Percentiles rank a stretch among this genome's conserved stretches.
Evolutionary conservation across 257 asterid species (phyloP).

Genomic region (Anisodus tanguticus): DNA sequence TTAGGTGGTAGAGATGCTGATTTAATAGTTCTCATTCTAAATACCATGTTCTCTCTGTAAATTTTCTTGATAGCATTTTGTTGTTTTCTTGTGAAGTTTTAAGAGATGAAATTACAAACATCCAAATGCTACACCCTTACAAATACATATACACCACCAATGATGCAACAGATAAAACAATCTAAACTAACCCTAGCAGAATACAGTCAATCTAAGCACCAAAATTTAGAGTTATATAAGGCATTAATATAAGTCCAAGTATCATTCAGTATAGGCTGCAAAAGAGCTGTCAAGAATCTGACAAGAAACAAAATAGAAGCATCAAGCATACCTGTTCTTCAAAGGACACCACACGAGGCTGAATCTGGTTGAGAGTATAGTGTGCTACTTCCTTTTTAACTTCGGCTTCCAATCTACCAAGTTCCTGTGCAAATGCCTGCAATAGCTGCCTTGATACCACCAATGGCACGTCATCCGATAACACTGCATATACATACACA

Average conservation of each 20-base stretch:
- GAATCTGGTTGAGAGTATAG: slow-evolving; percentile 90
- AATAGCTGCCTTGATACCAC: slow-evolving; percentile 96
- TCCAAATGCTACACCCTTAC: slow-evolving; percentile 22
- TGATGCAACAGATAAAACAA: slow-evolving; percentile 18
- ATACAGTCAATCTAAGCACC: slow-evolving; percentile 4
- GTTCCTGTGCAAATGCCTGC: slow-evolving; percentile 91
- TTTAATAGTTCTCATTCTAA: slow-evolving; percentile 1
- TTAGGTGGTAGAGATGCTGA: background rate
- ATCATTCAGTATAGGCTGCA: background rate
- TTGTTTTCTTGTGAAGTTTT: background rate
- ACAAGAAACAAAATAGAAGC: background rate
- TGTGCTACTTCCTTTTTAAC: slow-evolving; percentile 91
- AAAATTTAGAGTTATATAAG: slow-evolving; percentile 19
- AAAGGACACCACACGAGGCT: slow-evolving; percentile 93
- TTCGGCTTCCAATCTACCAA: slow-evolving; percentile 82
- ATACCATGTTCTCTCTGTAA: slow-evolving; percentile 5
- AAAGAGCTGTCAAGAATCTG: too few species aligned
- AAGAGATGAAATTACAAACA: background rate
- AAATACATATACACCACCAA: slow-evolving; percentile 16
- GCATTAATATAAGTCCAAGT: background rate
- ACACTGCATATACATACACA: slow-evolving; percentile 48
- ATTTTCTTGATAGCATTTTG: slow-evolving; percentile 1
- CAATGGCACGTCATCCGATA: slow-evolving; percentile 91
- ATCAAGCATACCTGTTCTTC: slow-evolving; percentile 75
- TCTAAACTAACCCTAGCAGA: background rate